phyloP scores from a whole-genome alignment of 441 rosid species.

The Theobroma grandiflorum region DNA sequence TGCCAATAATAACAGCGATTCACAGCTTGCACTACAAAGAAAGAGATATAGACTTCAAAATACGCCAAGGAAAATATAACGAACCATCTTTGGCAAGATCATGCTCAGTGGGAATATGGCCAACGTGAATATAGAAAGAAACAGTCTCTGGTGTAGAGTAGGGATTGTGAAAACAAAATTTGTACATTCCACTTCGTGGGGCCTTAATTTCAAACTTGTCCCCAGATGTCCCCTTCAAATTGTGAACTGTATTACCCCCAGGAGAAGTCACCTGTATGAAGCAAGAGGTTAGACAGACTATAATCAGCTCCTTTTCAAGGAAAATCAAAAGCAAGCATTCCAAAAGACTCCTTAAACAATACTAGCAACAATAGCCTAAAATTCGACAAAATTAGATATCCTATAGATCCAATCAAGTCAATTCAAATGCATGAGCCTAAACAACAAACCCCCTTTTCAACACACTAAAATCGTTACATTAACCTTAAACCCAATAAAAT shows the following conservation, averaged over 20 bases:
- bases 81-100: constrained; percentile 92
- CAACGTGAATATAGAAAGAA: constrained; percentile 90
- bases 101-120: constrained; percentile 90
- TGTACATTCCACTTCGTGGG: constrained; percentile 86
- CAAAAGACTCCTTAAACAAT: background rate
- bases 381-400: background rate
- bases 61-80: constrained; percentile 16
- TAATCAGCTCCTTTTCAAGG: background rate
- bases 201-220: constrained; percentile 92
- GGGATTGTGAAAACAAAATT: constrained; percentile 96
- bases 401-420: constrained; percentile 14
- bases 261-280: constrained; percentile 76
- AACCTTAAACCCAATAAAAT: background rate
- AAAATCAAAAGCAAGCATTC: background rate
- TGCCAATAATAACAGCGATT: background rate
- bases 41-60: background rate
- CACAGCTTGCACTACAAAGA: background rate
- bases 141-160: constrained; percentile 84
- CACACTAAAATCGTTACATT: background rate
- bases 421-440: background rate
- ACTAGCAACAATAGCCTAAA: background rate
- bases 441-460: background rate
- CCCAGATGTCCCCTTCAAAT: constrained; percentile 83
- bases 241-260: constrained; percentile 62
- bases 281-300: background rate